These are phyloP conservation scores for Nissolia schottii DNA, from an alignment of 306 rosid genomes.

Conservation along the genomic window DNA sequence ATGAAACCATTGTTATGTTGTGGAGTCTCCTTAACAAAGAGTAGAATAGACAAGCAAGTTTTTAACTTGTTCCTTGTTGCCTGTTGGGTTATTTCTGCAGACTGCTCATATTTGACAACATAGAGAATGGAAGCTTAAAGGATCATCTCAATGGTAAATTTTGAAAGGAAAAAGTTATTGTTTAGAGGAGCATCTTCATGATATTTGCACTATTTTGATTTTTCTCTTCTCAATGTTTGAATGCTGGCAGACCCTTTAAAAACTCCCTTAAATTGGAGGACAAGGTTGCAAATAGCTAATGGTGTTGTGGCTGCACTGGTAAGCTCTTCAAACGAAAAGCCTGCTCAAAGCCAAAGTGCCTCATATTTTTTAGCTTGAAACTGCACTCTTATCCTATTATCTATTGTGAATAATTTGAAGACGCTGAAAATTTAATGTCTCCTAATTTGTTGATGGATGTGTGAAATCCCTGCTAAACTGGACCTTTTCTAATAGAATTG, in stretches of 20 bases:
- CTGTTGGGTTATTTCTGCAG: slow-evolving; percentile 37
- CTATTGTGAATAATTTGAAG: neutral
- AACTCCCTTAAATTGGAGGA: slow-evolving; percentile 90
- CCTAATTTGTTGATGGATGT: neutral
- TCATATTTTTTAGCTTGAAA: slow-evolving; percentile 8
- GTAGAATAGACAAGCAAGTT: neutral
- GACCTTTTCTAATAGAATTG: neutral
- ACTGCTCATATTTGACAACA: slow-evolving; percentile 65
- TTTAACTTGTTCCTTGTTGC: neutral
- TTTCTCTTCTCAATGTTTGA: slow-evolving; percentile 21
- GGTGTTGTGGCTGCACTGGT: slow-evolving; percentile 90
- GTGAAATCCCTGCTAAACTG: neutral
- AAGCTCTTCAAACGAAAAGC: slow-evolving; percentile 24
- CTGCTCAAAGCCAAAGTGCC: neutral
- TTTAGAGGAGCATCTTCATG: neutral
- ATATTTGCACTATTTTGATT: slow-evolving; percentile 13
- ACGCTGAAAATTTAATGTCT: slow-evolving; percentile 6
- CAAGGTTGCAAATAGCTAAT: slow-evolving; percentile 70
- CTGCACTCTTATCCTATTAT: neutral
- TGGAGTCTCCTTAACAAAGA: neutral
- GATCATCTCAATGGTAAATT: slow-evolving; percentile 80
- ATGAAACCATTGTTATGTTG: neutral
- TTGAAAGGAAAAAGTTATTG: neutral
- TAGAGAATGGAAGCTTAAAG: slow-evolving; percentile 89
- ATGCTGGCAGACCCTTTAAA: slow-evolving; percentile 69